Base-by-base conservation (phyloP, 2,329 filamentous ascomycete genomes). In the Fusarium lyarnte region DNA sequence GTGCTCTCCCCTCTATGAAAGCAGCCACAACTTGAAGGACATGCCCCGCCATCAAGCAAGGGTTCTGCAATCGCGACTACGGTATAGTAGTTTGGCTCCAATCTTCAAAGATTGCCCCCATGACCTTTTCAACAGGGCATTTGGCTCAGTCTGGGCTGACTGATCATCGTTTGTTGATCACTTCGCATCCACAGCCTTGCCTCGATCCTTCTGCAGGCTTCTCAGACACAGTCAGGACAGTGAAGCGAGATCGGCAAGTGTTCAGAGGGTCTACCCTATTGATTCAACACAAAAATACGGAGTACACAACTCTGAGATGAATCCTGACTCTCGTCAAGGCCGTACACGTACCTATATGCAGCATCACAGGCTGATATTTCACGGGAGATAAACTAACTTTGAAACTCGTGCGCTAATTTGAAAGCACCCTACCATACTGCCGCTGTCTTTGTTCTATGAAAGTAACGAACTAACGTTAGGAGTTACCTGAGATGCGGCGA, bases 391-490 rank as follows among this genome's bases (percentile, higher is more conserved):
- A 39, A 21, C 29, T 39, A 63, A 36, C 46, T 19, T 54, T 54
- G 63, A 51, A 61, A 57, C 49, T 25, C 23, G 42, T 46, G 51
- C 63, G 55, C 66, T 52, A 63, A 62, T 39, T 45, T 55, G 36
- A 58, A 29, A 38, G 42, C 35, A 36, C 49, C 47, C 53, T 59
- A 51, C 53, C 46, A 27, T 51, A 49, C 46, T 21, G 25, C 53
- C 41, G 33, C 31, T 53, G 35, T 42, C 39, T 31, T 43, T 47
- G n/a, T 36, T 49, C 12, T 49, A 31, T 13, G n/a, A 55, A 29
- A 25, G 25, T 25, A 25, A 25, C 25, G 5, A 25, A 25, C 25
- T 25, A 25, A 25, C 25, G 25, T 14, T 41, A 59, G 21, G n/a
- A 49, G 33, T 35, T 41, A 21, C 21, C 38, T 19, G 25, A 49